Evolutionary conservation across 352 stramenopile genomes (phyloP), one percentile per base, ranked within the genome.

Genomic region (Phytopythium litorale): DNA sequence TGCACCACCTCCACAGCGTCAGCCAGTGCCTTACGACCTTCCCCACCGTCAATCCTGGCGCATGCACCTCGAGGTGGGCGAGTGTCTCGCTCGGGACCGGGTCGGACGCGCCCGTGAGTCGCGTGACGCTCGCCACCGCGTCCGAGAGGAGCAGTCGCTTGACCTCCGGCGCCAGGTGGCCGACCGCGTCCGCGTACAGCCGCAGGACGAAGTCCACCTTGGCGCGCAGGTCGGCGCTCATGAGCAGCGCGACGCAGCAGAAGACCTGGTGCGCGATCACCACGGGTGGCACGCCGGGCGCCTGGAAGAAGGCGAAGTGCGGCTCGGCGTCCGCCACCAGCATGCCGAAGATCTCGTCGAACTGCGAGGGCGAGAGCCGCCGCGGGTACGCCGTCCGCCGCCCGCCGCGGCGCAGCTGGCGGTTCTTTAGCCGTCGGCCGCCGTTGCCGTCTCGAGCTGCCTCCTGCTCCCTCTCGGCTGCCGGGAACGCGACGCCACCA

Each of bases 261-360:
- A 89, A 89, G 0, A 82, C 75, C 13, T 80, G 75, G 46, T 86
- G 82, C 0, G 79, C 78, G 30, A 81, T 87, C 15, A 74, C 75
- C 2, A 60, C 71, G 3, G 64, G 58, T 0, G 70, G 51, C 15
- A n/a, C 4, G 48, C 63, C 72, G 25, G 52, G 53, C 30, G 64
- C 40, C 38, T 80, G 64, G 67, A 91, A 91, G 55, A 89, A 88
- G 35, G 57, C 65, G 38, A 90, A 93, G 58, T 91, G 84, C 6
- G 78, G 84, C 37, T 86, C 72, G 0, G 73, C 66, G 51, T 93
- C 81, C 0, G 74, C 62, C 48, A 93, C 67, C 4, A 93, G 73
- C 75, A 91, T 79, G 15, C 81, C 84, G 49, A 91, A 91, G 3
- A 93, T 66, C 42, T 93, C 84, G 46, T 91, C 80, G 63, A 93